Base-by-base conservation (phyloP, 306 rosid species). In the Lathyrus oleraceus region DNA sequence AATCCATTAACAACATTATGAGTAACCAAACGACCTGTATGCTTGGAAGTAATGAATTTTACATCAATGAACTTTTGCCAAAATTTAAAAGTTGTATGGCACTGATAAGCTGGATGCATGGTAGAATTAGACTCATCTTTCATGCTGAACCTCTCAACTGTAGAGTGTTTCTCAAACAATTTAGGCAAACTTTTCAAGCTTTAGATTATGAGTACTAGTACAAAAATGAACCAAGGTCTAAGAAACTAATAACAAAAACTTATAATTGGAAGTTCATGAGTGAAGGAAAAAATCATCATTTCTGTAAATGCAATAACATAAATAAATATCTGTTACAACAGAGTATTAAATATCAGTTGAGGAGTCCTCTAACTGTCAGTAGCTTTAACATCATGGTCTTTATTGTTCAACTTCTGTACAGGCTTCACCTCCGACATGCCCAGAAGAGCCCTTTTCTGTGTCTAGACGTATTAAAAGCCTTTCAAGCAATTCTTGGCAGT, bases 401-500 rank as follows among this genome's bases (percentile, higher is more conserved):
- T 12, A n/a, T 73, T 77, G 61, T 64, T 76, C 21, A 39, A 64
- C 71, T 75, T 80, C 64, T 74, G 75, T 47, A 70, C 52, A 43
- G 72, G 45, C 44, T 78, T 71, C 81, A 27, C 65, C 77, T 11
- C 39, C 82, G 69, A 51, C 73, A 13, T 32, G 60, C 62, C 61
- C 80, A n/a, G 67, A 68, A 11, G 82, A 57, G 30, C 77, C 74
- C 5, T 78, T 83, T 61, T 69, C 89, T 13, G 78, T 19, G 67
- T 74, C 97, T 38, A 72, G 66, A 44, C 91, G 88, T 25, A 57
- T 67, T 36, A 79, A 65, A 51, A 91, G 95, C 83, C 97, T 91
- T 83, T 74, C 92, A 52, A 86, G 88, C 68, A 95, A 73, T 82
- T 95, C 97, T 85, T 89, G 89, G 81, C 99, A 86, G 56, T 95